A percentile compares a stretch with the other conserved stretches of the same genome.
These are phyloP conservation scores for Yamadazyma siamensis DNA, from an alignment of 1,139 yeast species.

Conservation along the genomic window DNA sequence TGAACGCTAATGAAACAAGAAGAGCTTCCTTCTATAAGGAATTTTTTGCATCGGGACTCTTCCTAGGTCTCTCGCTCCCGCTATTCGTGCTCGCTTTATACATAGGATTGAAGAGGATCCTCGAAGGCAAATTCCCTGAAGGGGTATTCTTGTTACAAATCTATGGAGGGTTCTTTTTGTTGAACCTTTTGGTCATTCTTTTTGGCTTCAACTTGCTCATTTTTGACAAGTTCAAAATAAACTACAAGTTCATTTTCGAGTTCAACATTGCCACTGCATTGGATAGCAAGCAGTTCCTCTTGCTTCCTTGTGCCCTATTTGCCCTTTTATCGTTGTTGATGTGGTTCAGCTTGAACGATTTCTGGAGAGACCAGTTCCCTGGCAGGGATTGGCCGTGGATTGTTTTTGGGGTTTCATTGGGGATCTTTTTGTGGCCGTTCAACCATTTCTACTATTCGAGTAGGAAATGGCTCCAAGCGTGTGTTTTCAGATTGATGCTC, in stretches of 20 bases:
- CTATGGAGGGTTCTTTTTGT: slow-evolving; percentile 86
- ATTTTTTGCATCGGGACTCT: slow-evolving; percentile 59
- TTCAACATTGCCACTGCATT: slow-evolving; percentile 71
- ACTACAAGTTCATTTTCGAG: slow-evolving; percentile 90
- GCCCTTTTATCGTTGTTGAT: slow-evolving; percentile 56
- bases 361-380: slow-evolving; percentile 58
- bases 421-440: slow-evolving; percentile 63
- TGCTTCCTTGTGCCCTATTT: slow-evolving; percentile 59
- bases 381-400: slow-evolving; percentile 83
- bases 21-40: slow-evolving; percentile 34
- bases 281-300: slow-evolving; percentile 60
- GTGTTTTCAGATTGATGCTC: slow-evolving; percentile 66
- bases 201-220: slow-evolving; percentile 68
- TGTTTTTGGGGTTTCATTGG: slow-evolving; percentile 53
- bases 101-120: slow-evolving; percentile 42
- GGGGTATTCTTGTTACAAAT: slow-evolving; percentile 68
- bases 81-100: slow-evolving; percentile 52
- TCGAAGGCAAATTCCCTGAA: slow-evolving; percentile 41
- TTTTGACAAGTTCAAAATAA: slow-evolving; percentile 74
- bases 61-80: slow-evolving; percentile 71
- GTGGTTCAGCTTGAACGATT: slow-evolving; percentile 74
- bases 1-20: slow-evolving; percentile 28
- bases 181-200: slow-evolving; percentile 55
- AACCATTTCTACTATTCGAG: slow-evolving; percentile 50
- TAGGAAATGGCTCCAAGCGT: slow-evolving; percentile 71